These are phyloP conservation scores for Chlorella sorokiniana DNA, from an alignment of 139 green algal genomes.

Conservation along the genomic window DNA sequence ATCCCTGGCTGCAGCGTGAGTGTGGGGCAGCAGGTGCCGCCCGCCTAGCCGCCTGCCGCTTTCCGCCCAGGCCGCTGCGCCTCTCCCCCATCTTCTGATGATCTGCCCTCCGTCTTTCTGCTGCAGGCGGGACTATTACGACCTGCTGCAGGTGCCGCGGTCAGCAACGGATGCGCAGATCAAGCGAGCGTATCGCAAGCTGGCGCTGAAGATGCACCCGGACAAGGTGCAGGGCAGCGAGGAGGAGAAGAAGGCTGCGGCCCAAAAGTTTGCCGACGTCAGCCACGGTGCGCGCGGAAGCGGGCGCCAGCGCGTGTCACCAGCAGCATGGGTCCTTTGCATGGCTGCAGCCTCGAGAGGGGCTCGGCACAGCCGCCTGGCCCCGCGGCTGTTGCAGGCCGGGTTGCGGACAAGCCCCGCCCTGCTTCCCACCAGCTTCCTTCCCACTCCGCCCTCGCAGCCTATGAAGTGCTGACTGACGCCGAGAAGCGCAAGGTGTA, in stretches of 20 bases:
- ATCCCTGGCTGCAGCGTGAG: slow-evolving; percentile 30
- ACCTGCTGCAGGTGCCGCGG: slow-evolving; percentile 81
- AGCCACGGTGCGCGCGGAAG: slow-evolving; percentile 68
- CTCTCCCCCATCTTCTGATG: neutral
- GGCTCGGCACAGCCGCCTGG: too few species aligned
- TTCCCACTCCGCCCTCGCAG: slow-evolving; percentile 45
- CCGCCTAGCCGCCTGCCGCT: neutral
- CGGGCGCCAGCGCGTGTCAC: neutral
- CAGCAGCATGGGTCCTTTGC: too few species aligned
- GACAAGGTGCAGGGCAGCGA: slow-evolving; percentile 90
- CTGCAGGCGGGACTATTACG: slow-evolving; percentile 91
- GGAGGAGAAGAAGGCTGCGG: slow-evolving; percentile 87
- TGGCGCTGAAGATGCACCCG: slow-evolving; percentile 97
- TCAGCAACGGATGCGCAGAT: slow-evolving; percentile 86
- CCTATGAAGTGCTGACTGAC: slow-evolving; percentile 96
- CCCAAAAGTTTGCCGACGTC: slow-evolving; percentile 96
- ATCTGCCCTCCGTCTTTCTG: too few species aligned
- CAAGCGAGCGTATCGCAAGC: slow-evolving; percentile 95
- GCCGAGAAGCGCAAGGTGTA: slow-evolving; percentile 94
- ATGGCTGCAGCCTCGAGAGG: too few species aligned
- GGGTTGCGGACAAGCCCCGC: neutral
- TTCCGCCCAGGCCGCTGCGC: neutral
- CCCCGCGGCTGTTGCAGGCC: too few species aligned
- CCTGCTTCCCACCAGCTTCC: neutral
- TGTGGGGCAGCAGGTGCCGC: neutral